Base-by-base conservation (phyloP, 352 stramenopile genomes). In the Globisporangium sylvaticum region DNA sequence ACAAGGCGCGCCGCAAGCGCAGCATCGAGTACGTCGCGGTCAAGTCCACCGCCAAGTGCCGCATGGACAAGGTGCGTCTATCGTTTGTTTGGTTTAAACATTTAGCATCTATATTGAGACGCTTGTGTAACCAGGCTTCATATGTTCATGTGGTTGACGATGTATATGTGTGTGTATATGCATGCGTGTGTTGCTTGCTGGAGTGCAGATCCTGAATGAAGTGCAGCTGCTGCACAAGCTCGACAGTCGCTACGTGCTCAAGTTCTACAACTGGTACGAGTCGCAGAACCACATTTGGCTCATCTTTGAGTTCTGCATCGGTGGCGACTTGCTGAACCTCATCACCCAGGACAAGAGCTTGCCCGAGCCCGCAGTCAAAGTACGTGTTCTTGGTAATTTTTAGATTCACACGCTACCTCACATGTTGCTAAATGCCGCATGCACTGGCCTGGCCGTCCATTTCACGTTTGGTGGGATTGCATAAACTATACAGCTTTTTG, bases 221-320 rank as follows among this genome's bases (percentile, higher is more conserved):
- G 88, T 96, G 42, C 88, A 93, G 66, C 81, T 97, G 68, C 79
- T 97, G 66, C 88, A 97, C 75, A 91, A 90, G 57, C 77, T 97
- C 6, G 72, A 92, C 39, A 95, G 86, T 63, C 87, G 76, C 29
- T 81, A 96, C 69, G 85, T 97, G 52, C 76, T 98, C 65, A 94
- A 90, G 74, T 98, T 98, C 70, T 94, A 90, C 80, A 95, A 98
- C 74, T 98, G 93, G 93, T 98, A 98, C 80, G 93, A 98, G 78
- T 98, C 92, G 61, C 81, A 91, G 64, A 97, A 98, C 78, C 95
- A 98, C 80, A 95, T 98, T 46, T 98, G 92, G 92, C 79, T 98
- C 66, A 98, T 98, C 68, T 83, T 97, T 29, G 93, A 98, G 80
- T 98, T 91, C 76, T 97, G 91, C 64, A 97, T 97, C 61, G 93